phyloP scores from a whole-genome alignment of 2,329 filamentous ascomycete genomes.

The Trichoderma sp. region DNA sequence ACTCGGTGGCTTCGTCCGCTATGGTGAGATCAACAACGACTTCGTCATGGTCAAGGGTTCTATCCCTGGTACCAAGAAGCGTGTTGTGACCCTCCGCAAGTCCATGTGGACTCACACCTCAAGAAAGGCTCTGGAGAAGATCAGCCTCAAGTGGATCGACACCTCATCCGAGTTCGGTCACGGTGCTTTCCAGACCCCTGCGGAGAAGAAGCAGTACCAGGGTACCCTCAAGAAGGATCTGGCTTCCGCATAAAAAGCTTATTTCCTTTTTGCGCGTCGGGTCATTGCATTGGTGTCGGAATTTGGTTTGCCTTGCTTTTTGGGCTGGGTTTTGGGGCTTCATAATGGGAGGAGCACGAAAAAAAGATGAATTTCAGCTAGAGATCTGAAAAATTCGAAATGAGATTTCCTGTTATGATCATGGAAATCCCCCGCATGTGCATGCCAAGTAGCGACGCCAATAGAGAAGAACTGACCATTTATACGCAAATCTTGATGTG shows the following conservation, averaged over 20 bases:
- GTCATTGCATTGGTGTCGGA: constrained; percentile 59
- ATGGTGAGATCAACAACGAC: constrained; percentile 99
- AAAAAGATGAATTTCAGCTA: constrained; percentile 36
- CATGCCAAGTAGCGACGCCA: constrained; percentile 13
- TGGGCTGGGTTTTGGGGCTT: constrained; percentile 38
- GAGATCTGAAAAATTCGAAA: constrained; percentile 38
- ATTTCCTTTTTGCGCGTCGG: constrained; percentile 46
- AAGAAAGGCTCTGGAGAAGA: constrained; percentile 95
- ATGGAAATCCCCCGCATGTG: constrained; percentile 15
- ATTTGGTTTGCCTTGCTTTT: constrained; percentile 43
- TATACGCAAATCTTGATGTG: background rate
- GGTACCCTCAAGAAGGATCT: constrained; percentile 99
- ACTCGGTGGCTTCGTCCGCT: constrained; percentile 99
- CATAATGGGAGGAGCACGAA: constrained; percentile 39
- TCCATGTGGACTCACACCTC: constrained; percentile 98
- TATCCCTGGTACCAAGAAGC: constrained; percentile 98
- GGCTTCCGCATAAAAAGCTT: constrained; percentile 46
- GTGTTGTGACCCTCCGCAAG: constrained; percentile 98
- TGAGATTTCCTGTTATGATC: constrained; percentile 35
- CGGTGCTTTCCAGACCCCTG: constrained; percentile 97
- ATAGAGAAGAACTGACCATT: constrained; percentile 9
- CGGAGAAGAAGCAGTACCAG: constrained; percentile 97
- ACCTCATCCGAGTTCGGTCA: constrained; percentile 99
- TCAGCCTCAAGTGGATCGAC: constrained; percentile 99
- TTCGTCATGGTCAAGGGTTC: constrained; percentile 98